These are phyloP conservation scores for Gracilariopsis chorda DNA, from an alignment of 23 red algal genomes.

Conservation along the genomic window DNA sequence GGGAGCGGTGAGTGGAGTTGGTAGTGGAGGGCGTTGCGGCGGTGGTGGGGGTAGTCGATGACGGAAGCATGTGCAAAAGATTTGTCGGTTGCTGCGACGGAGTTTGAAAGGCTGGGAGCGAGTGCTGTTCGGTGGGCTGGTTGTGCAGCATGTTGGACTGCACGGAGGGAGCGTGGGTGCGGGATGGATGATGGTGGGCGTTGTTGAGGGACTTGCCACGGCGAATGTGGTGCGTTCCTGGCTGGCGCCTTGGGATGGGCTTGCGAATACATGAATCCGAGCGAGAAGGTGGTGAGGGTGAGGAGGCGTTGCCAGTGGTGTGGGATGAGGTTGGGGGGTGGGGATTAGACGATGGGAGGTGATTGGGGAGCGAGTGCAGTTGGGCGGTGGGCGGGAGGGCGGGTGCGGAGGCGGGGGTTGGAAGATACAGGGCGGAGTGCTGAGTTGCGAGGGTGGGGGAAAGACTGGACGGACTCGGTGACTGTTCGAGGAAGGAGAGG, in stretches of 20 bases:
- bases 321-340: too few relatives aligned
- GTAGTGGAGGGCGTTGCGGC: conserved; percentile 4
- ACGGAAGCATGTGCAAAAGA: background rate
- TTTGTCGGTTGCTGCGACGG: background rate
- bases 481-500: conserved; percentile 8
- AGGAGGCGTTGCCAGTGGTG: background rate
- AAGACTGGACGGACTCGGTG: background rate
- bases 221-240: too few relatives aligned
- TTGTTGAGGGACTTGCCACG: background rate
- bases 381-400: too few relatives aligned
- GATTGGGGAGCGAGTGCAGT: too few relatives aligned
- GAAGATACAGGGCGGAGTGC: too few relatives aligned
- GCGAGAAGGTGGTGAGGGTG: background rate
- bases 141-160: background rate
- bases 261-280: too few relatives aligned
- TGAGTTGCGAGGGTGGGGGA: too few relatives aligned
- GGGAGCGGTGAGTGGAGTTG: conserved; percentile 4
- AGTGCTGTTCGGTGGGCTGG: background rate
- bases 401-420: too few relatives aligned
- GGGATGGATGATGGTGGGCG: background rate
- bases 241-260: too few relatives aligned
- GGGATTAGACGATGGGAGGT: too few relatives aligned
- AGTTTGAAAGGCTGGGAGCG: background rate
- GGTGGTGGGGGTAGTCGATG: background rate
- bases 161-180: too few relatives aligned